Conservation (phyloP, 2,329 filamentous ascomycete species). For the Pseudogymnoascus sp. region DNA sequence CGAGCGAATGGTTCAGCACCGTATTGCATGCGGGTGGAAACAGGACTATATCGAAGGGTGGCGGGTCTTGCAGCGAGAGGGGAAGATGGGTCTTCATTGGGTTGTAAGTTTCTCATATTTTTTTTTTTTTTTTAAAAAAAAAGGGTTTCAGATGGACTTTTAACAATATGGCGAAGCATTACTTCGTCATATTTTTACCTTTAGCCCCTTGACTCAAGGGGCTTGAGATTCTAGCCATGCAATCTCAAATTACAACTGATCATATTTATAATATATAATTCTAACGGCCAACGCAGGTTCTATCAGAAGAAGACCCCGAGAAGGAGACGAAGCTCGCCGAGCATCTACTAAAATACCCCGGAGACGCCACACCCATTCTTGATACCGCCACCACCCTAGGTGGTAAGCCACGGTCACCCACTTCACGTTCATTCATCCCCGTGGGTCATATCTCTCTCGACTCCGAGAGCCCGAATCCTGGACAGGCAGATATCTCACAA, state of each 20-base stretch:
- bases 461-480: slow-evolving; percentile 9
- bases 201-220: no score
- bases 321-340: slow-evolving; percentile 14
- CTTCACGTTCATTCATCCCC: slow-evolving; percentile 16
- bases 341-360: slow-evolving; percentile 16
- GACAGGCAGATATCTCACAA: slow-evolving; percentile 6
- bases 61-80: slow-evolving; percentile 14
- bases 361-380: slow-evolving; percentile 14
- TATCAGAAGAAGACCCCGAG: slow-evolving; percentile 14
- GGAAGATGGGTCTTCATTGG: slow-evolving; percentile 20
- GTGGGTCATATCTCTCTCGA: slow-evolving; percentile 23
- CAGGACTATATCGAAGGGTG: slow-evolving; percentile 27
- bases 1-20: slow-evolving; percentile 35
- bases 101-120: slow-evolving; percentile 14
- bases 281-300: slow-evolving; percentile 11
- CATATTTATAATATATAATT: slow-evolving; percentile 4
- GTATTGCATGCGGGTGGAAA: slow-evolving; percentile 39
- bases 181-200: background rate
- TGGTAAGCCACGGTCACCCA: slow-evolving; percentile 14
- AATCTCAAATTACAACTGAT: background rate
- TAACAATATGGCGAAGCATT: no score
- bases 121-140: no score
- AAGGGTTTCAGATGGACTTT: no score
- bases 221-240: background rate
- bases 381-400: slow-evolving; percentile 18